These are phyloP conservation scores for Lactarius pseudohatsudake DNA, from an alignment of 768 basidiomycete genomes.

Conservation along the genomic window DNA sequence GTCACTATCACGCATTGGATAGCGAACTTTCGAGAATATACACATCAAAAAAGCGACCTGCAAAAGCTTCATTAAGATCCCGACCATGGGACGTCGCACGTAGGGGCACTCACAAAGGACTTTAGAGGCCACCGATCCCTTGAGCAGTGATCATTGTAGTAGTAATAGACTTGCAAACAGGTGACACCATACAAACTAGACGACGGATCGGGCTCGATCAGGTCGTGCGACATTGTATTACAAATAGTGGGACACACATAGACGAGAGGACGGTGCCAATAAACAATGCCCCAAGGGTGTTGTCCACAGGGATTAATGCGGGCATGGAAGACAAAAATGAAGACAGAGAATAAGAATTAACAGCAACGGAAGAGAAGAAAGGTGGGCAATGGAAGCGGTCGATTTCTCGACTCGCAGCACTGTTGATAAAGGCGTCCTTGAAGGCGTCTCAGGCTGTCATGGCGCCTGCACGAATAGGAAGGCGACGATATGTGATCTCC, in stretches of 20 bases:
- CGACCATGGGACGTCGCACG: no score
- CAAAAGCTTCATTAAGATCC: no score
- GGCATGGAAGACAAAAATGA: neutral
- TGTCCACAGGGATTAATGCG: neutral
- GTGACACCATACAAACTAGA: no score
- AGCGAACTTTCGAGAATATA: no score
- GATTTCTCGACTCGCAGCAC: neutral
- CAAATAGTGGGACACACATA: neutral
- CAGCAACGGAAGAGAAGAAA: neutral
- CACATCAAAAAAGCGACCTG: no score
- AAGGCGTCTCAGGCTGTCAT: neutral
- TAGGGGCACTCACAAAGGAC: no score
- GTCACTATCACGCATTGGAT: no score
- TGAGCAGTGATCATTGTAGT: no score
- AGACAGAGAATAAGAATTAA: neutral
- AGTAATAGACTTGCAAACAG: no score
- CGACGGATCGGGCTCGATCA: no score
- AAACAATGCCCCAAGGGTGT: neutral
- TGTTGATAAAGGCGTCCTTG: neutral
- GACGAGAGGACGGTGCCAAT: neutral
- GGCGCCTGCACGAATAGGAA: neutral
- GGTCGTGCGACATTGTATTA: neutral
- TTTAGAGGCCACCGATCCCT: no score
- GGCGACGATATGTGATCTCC: neutral
- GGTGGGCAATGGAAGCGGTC: neutral